These are phyloP conservation scores for Polyporus arcularius DNA, from an alignment of 768 basidiomycete species.

Conservation along the genomic window DNA sequence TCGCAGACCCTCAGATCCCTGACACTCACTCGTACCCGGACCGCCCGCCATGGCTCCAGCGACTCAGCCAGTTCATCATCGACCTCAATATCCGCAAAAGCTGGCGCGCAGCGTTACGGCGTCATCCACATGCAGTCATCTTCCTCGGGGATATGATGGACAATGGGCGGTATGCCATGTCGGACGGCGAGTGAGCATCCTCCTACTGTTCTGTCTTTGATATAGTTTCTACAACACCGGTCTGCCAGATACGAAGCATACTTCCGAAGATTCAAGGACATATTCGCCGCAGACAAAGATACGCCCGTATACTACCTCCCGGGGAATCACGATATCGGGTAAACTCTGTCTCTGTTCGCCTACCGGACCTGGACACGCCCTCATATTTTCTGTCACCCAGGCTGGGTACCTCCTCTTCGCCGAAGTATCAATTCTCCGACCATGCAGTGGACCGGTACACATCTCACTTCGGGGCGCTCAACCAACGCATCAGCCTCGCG, in stretches of 20 bases:
- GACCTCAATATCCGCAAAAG: conserved; percentile 85
- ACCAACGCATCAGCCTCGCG: conserved; percentile 60
- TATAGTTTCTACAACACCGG: background rate
- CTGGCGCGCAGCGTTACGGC: conserved; percentile 68
- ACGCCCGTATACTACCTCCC: conserved; percentile 73
- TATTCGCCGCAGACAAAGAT: conserved; percentile 47
- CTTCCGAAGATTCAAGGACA: conserved; percentile 62
- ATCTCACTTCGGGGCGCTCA: conserved; percentile 77
- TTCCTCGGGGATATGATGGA: conserved; percentile 96
- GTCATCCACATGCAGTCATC: conserved; percentile 70
- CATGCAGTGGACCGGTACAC: conserved; percentile 51
- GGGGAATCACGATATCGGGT: conserved; percentile 93
- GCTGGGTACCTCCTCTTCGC: conserved; percentile 28
- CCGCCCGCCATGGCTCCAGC: conserved; percentile 53
- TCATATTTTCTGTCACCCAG: conserved; percentile 18
- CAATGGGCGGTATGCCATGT: conserved; percentile 67
- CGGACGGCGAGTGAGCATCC: conserved; percentile 64
- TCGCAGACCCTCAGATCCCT: conserved; percentile 88
- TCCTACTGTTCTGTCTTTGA: background rate
- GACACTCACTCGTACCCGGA: conserved; percentile 74
- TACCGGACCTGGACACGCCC: conserved; percentile 3
- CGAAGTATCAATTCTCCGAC: conserved; percentile 26
- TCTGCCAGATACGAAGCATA: conserved; percentile 73
- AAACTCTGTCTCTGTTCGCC: conserved; percentile 22
- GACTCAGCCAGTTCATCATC: conserved; percentile 63